A percentile compares a stretch with the other conserved stretches of the same genome.
These are phyloP conservation scores for Gossypium stocksii DNA, from an alignment of 345 rosid species.

Conservation along the genomic window DNA sequence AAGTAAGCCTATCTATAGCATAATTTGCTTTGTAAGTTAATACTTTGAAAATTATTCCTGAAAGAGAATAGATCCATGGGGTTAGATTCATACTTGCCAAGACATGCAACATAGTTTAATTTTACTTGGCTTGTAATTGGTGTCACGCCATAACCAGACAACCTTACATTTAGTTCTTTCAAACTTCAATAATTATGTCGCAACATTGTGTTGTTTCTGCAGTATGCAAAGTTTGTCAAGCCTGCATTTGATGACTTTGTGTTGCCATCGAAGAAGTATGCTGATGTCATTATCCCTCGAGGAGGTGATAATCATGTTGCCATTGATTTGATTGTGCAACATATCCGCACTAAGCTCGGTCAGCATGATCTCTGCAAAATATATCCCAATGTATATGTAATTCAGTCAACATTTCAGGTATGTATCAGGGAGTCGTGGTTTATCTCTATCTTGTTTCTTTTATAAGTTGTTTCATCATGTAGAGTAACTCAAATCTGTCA, in stretches of 20 bases:
- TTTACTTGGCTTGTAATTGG: not conserved
- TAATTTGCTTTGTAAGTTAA: slow-evolving; percentile 14
- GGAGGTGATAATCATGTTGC: slow-evolving; percentile 98
- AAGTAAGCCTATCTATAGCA: slow-evolving; percentile 41
- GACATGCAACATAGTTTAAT: not conserved
- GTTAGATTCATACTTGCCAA: not conserved
- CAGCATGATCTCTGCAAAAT: slow-evolving; percentile 89
- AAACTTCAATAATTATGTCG: slow-evolving; percentile 10
- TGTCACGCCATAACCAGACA: not conserved
- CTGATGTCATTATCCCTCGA: slow-evolving; percentile 88
- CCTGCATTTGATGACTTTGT: slow-evolving; percentile 98
- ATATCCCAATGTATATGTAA: slow-evolving; percentile 76
- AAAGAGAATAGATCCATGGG: not conserved
- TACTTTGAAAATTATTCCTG: not conserved
- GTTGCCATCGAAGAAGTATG: slow-evolving; percentile 89
- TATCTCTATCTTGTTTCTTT: slow-evolving; percentile 4
- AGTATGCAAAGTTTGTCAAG: slow-evolving; percentile 95
- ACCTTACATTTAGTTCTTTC: not conserved
- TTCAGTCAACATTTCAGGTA: slow-evolving; percentile 94
- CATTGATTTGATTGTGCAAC: slow-evolving; percentile 90
- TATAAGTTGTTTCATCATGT: not conserved
- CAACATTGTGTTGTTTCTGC: slow-evolving; percentile 13
- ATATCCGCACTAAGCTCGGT: slow-evolving; percentile 89
- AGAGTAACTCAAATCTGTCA: not conserved
- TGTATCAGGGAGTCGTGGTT: not conserved